Evolutionary conservation across 352 stramenopile species (phyloP), one percentile per base, ranked within the genome.

Genomic region (Phytopythium litorale): DNA sequence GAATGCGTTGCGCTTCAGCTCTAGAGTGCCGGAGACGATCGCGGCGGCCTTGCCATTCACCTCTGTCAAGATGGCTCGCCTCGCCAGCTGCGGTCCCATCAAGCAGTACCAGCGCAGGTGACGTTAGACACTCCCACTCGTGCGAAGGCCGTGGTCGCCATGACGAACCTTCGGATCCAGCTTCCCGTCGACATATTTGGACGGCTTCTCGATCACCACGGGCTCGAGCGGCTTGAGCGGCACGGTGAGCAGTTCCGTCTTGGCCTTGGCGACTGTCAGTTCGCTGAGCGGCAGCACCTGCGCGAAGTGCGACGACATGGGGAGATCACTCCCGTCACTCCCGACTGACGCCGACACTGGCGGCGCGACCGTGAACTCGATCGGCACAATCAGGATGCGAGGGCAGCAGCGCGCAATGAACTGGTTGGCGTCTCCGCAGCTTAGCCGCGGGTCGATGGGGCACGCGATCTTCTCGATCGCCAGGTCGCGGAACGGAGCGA

Each of bases 171-270:
- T 81, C 2, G 84, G 77, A 50, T 93, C 79, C 8, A 96, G 74
- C 50, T 76, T 77, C 43, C 85, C 87, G 60, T 93, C 84, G n/a
- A 96, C 75, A 68, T 94, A 94, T 56, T 96, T 96, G 9, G 81
- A 78, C 6, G 79, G 56, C 53, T 90, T 90, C 45, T 90, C 81
- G 2, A 96, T 68, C 30, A 81, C 51, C 42, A 93, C 76, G 1
- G 87, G 80, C 33, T 90, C 77, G 13, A 96, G 84, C n/a, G 49
- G 57, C 40, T 84, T 83, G 67, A 94, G 89, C 7, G 80, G 65
- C 21, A 91, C 63, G 1, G 82, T 94, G n/a, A 82, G 68, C 23
- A 89, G 62, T 56, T 94, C 85, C 4, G 68, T 80, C 66, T 92
- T 92, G 11, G 74, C 64, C 56, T 87, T 91, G n/a, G 79, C 73